Base-by-base conservation (phyloP, 176 grass and related monocot species). In the Oryza officinalis region DNA sequence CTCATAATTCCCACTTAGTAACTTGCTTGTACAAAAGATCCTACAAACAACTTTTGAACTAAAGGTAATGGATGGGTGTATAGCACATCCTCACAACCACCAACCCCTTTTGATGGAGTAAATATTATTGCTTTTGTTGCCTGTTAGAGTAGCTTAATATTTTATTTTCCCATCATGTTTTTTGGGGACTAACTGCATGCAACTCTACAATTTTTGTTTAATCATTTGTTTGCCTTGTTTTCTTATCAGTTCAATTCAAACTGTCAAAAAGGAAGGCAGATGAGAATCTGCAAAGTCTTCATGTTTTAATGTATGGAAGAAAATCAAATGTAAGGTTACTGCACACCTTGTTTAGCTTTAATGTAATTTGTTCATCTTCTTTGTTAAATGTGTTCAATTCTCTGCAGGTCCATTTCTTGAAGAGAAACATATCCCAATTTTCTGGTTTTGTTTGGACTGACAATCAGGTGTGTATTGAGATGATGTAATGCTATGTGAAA, bases 401-500 rank as follows among this genome's bases (percentile, higher is more conserved):
- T 90, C 71, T 92, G 32, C 74, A 99, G 93, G 86, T 11, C 50
- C 83, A 85, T 86, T 91, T 83, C 67, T 78, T 96, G 85, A 99
- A 96, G 90, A 94, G 89, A 82, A 99, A 99, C 75, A 89, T 99
- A 68, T 70, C 81, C 50, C 93, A 99, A 43, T 99, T 99, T 81
- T 99, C 97, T 88, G 97, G 97, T 25, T 99, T 81, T 86, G 97
- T 99, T 80, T 99, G 93, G 93, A 89, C 77, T 63, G 93, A 96
- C 17, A 90, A 86, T 86, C 66, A 90, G 83, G 97, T 99, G 81
- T 83, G 60, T 83, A 84, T 25, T 76, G 70, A 20, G 41, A 45
- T 59, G 38, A 22, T 2, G 66, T 12, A n/a, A 20, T 82, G 37
- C 71, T 88, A 14, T 89, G 33, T 59, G 40, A 65, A 73, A 30